Evolutionary conservation across 768 basidiomycete genomes (phyloP).

Genomic region (Tricholoma sp.): DNA sequence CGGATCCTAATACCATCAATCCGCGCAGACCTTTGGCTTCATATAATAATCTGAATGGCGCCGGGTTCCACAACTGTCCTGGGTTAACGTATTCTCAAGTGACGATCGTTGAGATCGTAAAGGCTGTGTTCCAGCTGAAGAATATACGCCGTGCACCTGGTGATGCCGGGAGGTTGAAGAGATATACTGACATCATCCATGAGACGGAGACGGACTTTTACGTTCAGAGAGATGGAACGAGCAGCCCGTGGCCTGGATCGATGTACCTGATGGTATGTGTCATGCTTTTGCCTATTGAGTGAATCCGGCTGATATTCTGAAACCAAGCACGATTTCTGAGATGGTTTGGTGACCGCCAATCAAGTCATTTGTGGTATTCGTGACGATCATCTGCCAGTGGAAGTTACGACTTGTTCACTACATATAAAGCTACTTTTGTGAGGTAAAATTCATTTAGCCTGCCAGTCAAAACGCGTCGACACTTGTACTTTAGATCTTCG

Average conservation of each 20-base stretch:
- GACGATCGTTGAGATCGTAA: slow-evolving; percentile 35
- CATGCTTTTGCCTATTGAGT: not conserved
- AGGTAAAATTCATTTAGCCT: no score
- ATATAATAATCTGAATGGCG: not conserved
- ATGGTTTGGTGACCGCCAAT: no score
- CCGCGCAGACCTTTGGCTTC: no score
- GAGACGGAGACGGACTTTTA: slow-evolving; percentile 29
- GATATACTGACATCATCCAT: slow-evolving; percentile 20
- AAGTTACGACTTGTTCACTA: no score
- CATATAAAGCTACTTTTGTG: no score
- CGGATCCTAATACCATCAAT: slow-evolving; percentile 20
- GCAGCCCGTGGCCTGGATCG: slow-evolving; percentile 28
- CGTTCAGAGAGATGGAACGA: slow-evolving; percentile 23
- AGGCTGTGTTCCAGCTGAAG: slow-evolving; percentile 34
- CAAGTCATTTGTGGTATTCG: no score
- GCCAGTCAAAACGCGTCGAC: no score
- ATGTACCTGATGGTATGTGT: slow-evolving; percentile 25
- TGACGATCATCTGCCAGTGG: no score
- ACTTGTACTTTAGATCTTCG: no score
- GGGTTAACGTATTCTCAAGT: slow-evolving; percentile 29
- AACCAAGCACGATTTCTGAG: no score
- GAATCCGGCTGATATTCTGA: no score
- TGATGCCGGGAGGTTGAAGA: slow-evolving; percentile 30
- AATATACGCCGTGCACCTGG: slow-evolving; percentile 42
- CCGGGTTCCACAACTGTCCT: slow-evolving; percentile 32